Conservation (phyloP, 75 land plant species). For the Selaginella moellendorffii region DNA sequence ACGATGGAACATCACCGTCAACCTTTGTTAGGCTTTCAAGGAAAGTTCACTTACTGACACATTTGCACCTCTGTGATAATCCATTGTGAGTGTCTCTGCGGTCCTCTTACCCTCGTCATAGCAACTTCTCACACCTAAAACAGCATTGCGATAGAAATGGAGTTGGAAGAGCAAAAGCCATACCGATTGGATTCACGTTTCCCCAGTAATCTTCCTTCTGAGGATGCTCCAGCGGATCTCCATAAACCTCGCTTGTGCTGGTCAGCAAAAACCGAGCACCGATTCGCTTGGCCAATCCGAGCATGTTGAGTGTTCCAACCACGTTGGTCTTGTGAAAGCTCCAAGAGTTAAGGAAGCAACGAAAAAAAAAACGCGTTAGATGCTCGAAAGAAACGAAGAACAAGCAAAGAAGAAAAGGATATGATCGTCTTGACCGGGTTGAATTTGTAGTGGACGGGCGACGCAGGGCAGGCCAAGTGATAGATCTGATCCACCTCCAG, state of each 20-base stretch:
- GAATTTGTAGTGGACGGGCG: constrained; percentile 70
- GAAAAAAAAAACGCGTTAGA: background rate
- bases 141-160: background rate
- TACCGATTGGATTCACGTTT: constrained; percentile 79
- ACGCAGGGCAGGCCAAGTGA: constrained; percentile 75
- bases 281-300: constrained; percentile 70
- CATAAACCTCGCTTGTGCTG: constrained; percentile 69
- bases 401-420: constrained; percentile 37
- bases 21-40: no score
- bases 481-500: constrained; percentile 86
- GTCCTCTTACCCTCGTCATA: constrained; percentile 75
- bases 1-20: no score
- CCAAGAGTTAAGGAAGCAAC: background rate
- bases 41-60: constrained; percentile 64
- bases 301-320: constrained; percentile 74
- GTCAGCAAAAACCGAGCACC: constrained; percentile 68
- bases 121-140: constrained; percentile 1
- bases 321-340: constrained; percentile 66
- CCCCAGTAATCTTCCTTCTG: constrained; percentile 80
- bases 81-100: constrained; percentile 74
- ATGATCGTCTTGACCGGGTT: constrained; percentile 77
- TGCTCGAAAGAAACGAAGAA: no score
- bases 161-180: background rate
- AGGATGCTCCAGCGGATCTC: constrained; percentile 80
- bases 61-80: constrained; percentile 34